Evolutionary conservation across 2,329 filamentous ascomycete species (phyloP), one percentile per base, ranked within the genome.

Genomic region (Paramyrothecium roridum): DNA sequence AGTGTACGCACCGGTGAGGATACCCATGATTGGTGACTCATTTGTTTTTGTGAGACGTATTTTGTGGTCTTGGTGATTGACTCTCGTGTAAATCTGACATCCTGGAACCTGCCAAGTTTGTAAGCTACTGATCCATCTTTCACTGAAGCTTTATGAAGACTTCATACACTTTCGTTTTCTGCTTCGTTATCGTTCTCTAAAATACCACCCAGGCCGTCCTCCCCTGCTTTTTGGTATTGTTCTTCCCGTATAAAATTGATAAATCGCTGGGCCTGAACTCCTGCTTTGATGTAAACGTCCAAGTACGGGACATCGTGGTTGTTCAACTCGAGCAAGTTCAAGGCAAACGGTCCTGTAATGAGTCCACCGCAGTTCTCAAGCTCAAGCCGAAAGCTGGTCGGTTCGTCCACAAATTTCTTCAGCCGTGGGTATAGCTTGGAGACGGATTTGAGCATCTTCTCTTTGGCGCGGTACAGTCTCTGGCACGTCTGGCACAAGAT

Each of bases 1-100:
- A 60, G 60, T 10, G 62, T 55, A 8, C 57, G 56, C 52, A 69
- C 64, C 6, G 73, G 73, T 34, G 65, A 57, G 3, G 4, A 43
- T 13, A 43, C 7, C 37, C 13, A 6, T 16, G 13, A 43, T 43
- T 43, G 37, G 37, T 6, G 13, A 16, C 4, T 43, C 13, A 6
- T 17, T 17, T 17, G 37, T 43, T 19, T 19, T 16, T 19, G 37
- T 43, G 13, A 43, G 13, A 19, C 37, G 37, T 4, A 43, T 30
- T 10, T 10, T 13, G 16, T 17, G 13, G 16, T 3, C 37, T 43
- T 6, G 37, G 6, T 13, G 4, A 6, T 13, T 43, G 12, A 6
- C 16, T 13, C 37, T 43, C 37, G 13, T 4, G 37, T 43, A 43
- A 8, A 30, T 30, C 26, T 6, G 26, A 30, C 26, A 30, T 30